Evolutionary conservation across 1,284 basidiomycete genomes (phyloP), one percentile per base, ranked within the genome.

Genomic region (Ganoderma lingzhi): DNA sequence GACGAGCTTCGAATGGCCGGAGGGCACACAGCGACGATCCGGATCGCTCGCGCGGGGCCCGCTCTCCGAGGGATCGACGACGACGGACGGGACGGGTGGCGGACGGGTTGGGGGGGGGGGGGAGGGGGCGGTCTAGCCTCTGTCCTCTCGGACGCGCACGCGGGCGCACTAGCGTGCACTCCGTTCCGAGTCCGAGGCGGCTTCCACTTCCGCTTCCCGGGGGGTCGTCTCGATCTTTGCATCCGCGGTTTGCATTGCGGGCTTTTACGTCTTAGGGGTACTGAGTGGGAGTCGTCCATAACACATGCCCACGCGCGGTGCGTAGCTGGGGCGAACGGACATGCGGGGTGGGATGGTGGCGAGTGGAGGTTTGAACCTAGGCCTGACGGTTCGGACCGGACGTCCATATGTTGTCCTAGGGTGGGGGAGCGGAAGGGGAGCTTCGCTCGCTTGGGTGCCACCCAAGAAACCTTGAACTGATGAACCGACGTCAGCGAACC

Each of bases 121-220:
- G 23, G 23, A 23, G 23, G 23, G 23, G 23, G 28, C 10, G 9
- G 15, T 55, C 51, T 55, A 55, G 51, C 51, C 53, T 14, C 48
- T 12, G 5, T 4, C 30, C 53, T 17, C 53, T 56, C 53, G 53
- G 53, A 56, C 6, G 53, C 28, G 53, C 15, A 17, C 51, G 23
- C 35, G 35, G 35, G 35, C 35, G 35, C 35, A 35, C 35, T 35
- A 35, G 35, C 8, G 8, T 35, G 48, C 48, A 30, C 28, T 56
- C 53, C 53, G 53, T 56, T 56, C 53, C 53, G 53, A 56, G 30
- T 32, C 53, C 53, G 53, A 56, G 53, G 48, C 23, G 23, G 48
- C 48, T 51, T 51, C 48, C 48, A 6, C 45, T 48, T 51, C 48
- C 48, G 4, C 45, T 48, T 55, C 51, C 28, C 10, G 28, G 28